A percentile compares a stretch with the other conserved stretches of the same genome.
These are phyloP conservation scores for Yarrowia galli DNA, from an alignment of 1,139 yeast species.

Conservation along the genomic window DNA sequence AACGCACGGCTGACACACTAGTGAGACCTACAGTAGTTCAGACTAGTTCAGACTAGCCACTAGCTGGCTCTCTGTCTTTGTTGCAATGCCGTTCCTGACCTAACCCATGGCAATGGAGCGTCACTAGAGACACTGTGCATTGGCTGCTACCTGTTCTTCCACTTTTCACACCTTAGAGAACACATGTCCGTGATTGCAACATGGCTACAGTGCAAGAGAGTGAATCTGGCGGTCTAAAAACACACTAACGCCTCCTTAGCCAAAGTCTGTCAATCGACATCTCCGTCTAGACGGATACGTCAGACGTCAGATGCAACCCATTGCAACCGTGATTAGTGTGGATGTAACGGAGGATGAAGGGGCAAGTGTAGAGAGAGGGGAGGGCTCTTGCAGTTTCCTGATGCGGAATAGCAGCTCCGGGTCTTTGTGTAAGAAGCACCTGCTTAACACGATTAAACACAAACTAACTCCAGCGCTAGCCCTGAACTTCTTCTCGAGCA, in stretches of 20 bases:
- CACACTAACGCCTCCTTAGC: background rate
- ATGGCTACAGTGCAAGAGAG: background rate
- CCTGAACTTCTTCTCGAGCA: too few species aligned
- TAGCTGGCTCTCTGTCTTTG: background rate
- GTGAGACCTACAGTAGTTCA: background rate
- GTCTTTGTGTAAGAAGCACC: too few species aligned
- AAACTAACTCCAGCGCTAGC: too few species aligned
- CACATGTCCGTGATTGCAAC: conserved; percentile 19
- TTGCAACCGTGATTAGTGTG: too few species aligned
- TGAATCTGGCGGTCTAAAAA: background rate
- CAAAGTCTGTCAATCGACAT: background rate
- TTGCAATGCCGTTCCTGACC: conserved; percentile 1
- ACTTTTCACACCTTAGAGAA: background rate
- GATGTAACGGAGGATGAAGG: too few species aligned
- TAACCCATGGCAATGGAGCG: conserved; percentile 7
- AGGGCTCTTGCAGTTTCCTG: too few species aligned
- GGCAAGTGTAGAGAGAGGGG: too few species aligned
- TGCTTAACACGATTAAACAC: too few species aligned
- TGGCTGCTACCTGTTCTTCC: too few species aligned
- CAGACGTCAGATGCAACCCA: background rate
- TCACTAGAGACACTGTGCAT: too few species aligned
- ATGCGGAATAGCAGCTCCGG: too few species aligned
- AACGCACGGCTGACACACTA: background rate
- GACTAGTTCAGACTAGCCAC: background rate
- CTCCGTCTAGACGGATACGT: conserved; percentile 31